Conservation (phyloP, 1,284 basidiomycete species). For the Ceratobasidium sp. region DNA sequence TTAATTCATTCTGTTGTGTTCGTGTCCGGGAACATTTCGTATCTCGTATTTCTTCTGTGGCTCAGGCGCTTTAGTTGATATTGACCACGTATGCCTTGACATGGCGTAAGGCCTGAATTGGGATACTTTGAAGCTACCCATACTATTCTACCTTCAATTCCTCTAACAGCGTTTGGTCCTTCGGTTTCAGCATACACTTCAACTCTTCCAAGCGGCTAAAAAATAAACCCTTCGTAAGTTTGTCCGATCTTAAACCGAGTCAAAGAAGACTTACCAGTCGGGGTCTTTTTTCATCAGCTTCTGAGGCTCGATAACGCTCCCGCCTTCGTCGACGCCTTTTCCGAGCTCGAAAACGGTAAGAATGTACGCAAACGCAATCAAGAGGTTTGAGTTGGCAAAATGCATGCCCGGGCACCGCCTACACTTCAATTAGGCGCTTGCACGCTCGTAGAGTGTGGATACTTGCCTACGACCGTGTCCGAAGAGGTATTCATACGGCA, state of each 20-base stretch:
- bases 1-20: no score
- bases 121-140: no score
- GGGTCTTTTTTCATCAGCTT: slow-evolving; percentile 18
- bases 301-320: slow-evolving; percentile 23
- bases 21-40: no score
- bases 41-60: no score
- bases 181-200: neutral
- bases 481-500: slow-evolving; percentile 16
- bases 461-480: slow-evolving; percentile 34
- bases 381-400: slow-evolving; percentile 33
- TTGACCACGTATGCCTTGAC: no score
- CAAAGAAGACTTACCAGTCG: neutral
- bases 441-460: neutral
- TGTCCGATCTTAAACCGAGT: neutral
- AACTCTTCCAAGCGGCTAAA: slow-evolving; percentile 3
- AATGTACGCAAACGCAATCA: slow-evolving; percentile 35
- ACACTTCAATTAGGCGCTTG: neutral
- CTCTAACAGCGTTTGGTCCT: slow-evolving; percentile 1
- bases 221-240: neutral
- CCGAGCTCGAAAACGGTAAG: slow-evolving; percentile 31
- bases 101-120: no score
- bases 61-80: no score
- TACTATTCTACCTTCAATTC: neutral
- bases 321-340: slow-evolving; percentile 16
- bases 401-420: slow-evolving; percentile 40